Evolutionary conservation across 75 land plant species (phyloP), one percentile per base, ranked within the genome.

Genomic region (Larix kaempferi): DNA sequence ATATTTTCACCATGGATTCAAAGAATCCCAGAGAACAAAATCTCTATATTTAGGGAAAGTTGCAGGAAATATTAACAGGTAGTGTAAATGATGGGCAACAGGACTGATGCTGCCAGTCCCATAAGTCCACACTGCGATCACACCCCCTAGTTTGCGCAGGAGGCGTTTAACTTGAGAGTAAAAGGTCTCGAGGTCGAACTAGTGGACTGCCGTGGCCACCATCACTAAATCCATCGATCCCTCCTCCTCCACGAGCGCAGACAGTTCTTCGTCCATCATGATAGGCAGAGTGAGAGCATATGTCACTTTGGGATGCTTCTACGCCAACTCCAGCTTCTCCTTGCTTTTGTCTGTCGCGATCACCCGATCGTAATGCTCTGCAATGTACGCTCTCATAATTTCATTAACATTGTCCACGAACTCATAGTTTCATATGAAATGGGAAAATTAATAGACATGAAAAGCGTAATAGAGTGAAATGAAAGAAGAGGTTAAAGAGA

Each of bases 71-170:
- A n/a, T n/a, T n/a, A n/a, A n/a, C n/a, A n/a, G n/a, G n/a, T n/a
- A n/a, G n/a, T n/a, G n/a, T n/a, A n/a, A n/a, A n/a, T n/a, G n/a
- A n/a, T n/a, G n/a, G n/a, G n/a, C 37, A 2, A 26, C 59, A 14
- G 57, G 29, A 72, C 55, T 55, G 19, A 75, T 60, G 17, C 39
- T 55, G 4, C 75, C 79, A 10, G n/a, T 17, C 14, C 60, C 52
- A 84, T 87, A 89, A 55, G 80, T 19, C 91, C 91, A 89, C 22
- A 89, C 89, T 23, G 91, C 89, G 14, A 87, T 56, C 0, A 89
- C 63, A 0, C 91, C 91, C n/a, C 89, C 89, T 1, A 87, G 89
- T 19, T 78, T 82, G 0, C 85, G 77, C 33, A 89, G 76, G 25
- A 89, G 41, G 60, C 77, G 84, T 7, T 64, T 75, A 6, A 79